Evolutionary conservation across 1,139 yeast genomes (phyloP), one percentile per base, ranked within the genome.

Genomic region (Yamadazyma aaseri): DNA sequence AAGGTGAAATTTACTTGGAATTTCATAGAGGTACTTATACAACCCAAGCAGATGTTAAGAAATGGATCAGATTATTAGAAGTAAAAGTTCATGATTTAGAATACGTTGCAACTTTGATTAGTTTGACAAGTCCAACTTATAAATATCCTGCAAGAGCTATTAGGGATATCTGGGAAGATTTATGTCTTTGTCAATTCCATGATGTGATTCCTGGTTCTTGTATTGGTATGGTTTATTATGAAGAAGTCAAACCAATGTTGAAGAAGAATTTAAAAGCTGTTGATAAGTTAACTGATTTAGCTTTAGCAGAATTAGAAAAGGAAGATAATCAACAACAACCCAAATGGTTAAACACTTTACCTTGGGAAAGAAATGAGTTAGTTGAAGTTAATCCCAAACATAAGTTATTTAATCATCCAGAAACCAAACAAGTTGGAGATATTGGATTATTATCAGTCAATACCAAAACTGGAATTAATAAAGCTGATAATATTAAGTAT

Each of bases 21-120:
- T 89, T 84, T 64, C 98, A 92, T 58, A 79, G 98, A 56, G 98
- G 97, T 39, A 90, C 97, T 3, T 92, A 92, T 57, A 92, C 97
- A 4, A 78, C 96, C 1, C 98, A 92, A 58, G 95, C 96, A 0
- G 76, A 79, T 39, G 82, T 86, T 32, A 92, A 92, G 61, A 79
- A 77, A 52, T 75, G 79, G 54, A 86, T 89, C 78, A 74, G 98
- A 51, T 60, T 70, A 20, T 73, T 82, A n/a, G 97, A 92, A 60
- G 61, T 80, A 32, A 71, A 81, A 51, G 67, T 92, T 48, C 95
- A 86, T 52, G 97, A 89, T 58, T 67, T 90, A 46, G 98, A 92
- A 63, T 78, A 76, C 54, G 60, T 86, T 46, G 90, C 96, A 0
- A 78, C 96, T 2, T 65, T 84, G 41, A 81, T 87, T 2, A 83